Conservation (phyloP, 2,329 filamentous ascomycete species). For the Pestalotiopsis sp. region DNA sequence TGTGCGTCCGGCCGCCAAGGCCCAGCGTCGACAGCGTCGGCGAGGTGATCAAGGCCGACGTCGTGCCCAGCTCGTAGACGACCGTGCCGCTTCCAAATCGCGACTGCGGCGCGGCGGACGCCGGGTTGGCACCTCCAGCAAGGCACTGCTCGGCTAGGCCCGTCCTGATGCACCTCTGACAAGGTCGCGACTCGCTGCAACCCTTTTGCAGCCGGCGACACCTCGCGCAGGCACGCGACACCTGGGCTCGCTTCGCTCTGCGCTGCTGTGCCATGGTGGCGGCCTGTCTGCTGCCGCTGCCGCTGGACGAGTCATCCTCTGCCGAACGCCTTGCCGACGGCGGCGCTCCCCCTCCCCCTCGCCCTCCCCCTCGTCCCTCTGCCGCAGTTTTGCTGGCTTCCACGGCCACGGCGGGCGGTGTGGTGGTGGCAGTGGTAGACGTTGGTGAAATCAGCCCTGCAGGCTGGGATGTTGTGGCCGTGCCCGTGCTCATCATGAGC, state of each 20-base stretch:
- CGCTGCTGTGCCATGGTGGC: conserved; percentile 2
- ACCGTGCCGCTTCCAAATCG: conserved; percentile 9
- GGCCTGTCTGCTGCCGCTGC: not conserved
- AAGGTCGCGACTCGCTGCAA: conserved; percentile 47
- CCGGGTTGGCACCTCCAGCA: conserved; percentile 16
- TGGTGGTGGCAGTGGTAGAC: not conserved
- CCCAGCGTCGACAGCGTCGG: conserved; percentile 20
- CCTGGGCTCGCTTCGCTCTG: conserved; percentile 39
- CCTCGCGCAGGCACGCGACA: conserved; percentile 44
- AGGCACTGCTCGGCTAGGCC: conserved; percentile 43
- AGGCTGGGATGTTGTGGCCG: conserved; percentile 4
- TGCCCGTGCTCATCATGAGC: conserved; percentile 8
- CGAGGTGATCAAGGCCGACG: conserved; percentile 13
- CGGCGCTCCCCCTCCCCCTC: not conserved
- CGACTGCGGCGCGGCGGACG: conserved; percentile 10
- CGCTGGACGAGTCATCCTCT: not conserved
- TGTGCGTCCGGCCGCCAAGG: conserved; percentile 23
- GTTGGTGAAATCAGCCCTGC: conserved; percentile 2
- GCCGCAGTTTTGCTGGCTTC: not conserved
- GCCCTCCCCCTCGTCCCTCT: not conserved
- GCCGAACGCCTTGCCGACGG: not conserved
- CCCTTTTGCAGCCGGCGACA: conserved; percentile 46
- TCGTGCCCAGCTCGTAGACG: conserved; percentile 10
- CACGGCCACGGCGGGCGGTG: not conserved
- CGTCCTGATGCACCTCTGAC: conserved; percentile 42